Evolutionary conservation across 192 early-diverging fungal species (phyloP).

Genomic region (Chytriomyces hyalinus): DNA sequence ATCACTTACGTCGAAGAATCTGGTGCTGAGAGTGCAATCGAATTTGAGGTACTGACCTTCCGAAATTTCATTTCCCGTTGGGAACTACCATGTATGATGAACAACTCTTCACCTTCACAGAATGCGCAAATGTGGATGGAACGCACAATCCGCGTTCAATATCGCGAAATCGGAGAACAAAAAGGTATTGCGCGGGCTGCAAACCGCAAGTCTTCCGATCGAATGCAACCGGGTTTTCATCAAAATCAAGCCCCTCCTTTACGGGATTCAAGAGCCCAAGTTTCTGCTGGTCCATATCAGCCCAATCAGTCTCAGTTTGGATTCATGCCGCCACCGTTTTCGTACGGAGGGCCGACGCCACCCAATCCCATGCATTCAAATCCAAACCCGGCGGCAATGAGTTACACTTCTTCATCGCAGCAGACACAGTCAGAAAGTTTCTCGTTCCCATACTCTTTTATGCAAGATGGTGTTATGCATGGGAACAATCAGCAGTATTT

Average conservation of each 20-base stretch:
- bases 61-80: not conserved
- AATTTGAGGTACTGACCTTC: conserved; percentile 47
- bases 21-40: conserved; percentile 57
- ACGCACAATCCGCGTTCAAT: conserved; percentile 47
- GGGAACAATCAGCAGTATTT: not conserved
- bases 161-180: conserved; percentile 39
- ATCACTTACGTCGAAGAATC: conserved; percentile 60
- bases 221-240: not conserved
- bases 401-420: too few species aligned
- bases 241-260: not conserved
- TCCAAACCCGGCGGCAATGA: not conserved
- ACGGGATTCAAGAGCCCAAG: not conserved
- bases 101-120: conserved; percentile 8
- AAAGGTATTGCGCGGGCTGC: conserved; percentile 14
- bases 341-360: not conserved
- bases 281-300: not conserved
- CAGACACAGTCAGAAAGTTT: not conserved
- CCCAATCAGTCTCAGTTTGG: not conserved
- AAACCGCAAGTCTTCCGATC: not conserved
- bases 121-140: conserved; percentile 46
- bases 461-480: not conserved
- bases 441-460: not conserved
- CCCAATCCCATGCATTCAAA: not conserved
- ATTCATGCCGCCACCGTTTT: not conserved
- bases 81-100: not conserved